Percentiles rank a stretch among this genome's conserved stretches.
Conservation (phyloP, 2,329 filamentous ascomycete genomes). For the Trichoderma hamatum region DNA sequence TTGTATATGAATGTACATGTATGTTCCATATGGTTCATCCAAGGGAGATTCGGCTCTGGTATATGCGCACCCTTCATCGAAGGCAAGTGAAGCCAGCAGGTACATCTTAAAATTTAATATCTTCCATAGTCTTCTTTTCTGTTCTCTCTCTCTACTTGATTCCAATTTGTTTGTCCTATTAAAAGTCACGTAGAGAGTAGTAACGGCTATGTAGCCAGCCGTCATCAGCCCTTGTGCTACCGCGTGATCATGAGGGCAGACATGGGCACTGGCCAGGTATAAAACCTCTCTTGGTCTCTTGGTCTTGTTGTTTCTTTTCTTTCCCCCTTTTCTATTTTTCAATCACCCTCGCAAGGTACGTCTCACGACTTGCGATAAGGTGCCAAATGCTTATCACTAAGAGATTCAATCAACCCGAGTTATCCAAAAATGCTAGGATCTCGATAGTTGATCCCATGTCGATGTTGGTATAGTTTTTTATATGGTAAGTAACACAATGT, state of each 20-base stretch:
- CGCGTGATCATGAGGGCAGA: not conserved
- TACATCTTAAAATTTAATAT: not conserved
- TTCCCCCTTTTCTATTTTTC: not conserved
- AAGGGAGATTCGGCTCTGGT: not conserved
- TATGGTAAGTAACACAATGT: not conserved
- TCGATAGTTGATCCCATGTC: too few species aligned
- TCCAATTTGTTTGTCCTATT: not conserved
- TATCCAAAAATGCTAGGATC: not conserved
- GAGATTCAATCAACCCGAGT: too few species aligned
- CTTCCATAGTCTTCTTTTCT: not conserved
- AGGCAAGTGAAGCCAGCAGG: not conserved
- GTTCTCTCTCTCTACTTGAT: not conserved
- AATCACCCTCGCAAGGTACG: not conserved
- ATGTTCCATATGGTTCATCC: not conserved
- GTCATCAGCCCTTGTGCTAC: not conserved
- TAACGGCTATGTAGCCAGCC: not conserved
- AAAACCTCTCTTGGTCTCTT: not conserved
- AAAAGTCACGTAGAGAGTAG: not conserved
- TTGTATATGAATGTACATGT: too few species aligned
- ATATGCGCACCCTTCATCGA: not conserved
- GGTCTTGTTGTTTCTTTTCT: not conserved
- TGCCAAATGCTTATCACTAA: not conserved
- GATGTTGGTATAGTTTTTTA: not conserved
- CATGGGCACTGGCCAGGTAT: not conserved
- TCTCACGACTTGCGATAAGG: not conserved